phyloP scores from a whole-genome alignment of 768 basidiomycete species.

The Paxillus involutus region DNA sequence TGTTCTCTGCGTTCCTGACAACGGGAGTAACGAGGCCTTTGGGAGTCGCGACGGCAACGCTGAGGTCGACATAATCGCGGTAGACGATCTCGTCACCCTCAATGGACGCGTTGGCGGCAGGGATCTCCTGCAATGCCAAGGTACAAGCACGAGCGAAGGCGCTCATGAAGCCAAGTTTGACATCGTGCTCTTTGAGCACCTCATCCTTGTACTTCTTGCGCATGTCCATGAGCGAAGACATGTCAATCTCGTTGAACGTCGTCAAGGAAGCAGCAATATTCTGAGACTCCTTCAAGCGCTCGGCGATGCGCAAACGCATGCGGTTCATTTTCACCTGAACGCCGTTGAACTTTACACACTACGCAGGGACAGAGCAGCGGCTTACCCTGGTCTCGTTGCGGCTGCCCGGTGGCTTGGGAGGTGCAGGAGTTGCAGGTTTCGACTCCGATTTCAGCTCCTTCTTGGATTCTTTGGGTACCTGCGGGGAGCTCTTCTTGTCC shows the following conservation, averaged over 20 bases:
- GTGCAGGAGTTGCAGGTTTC: slow-evolving; percentile 29
- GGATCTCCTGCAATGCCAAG: slow-evolving; percentile 88
- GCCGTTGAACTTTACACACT: not conserved
- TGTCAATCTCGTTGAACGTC: slow-evolving; percentile 99
- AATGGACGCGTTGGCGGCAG: slow-evolving; percentile 90
- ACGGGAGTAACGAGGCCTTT: slow-evolving; percentile 98
- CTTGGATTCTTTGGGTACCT: slow-evolving; percentile 34
- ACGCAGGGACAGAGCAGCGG: slow-evolving; percentile 1
- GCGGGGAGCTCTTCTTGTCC: slow-evolving; percentile 26
- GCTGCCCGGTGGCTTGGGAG: slow-evolving; percentile 44
- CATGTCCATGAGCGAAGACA: slow-evolving; percentile 93
- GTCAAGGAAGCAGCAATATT: slow-evolving; percentile 95
- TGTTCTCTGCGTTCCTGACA: slow-evolving; percentile 82
- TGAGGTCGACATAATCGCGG: slow-evolving; percentile 88
- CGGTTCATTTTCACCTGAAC: slow-evolving; percentile 94
- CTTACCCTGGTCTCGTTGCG: slow-evolving; percentile 85
- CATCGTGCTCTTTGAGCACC: slow-evolving; percentile 85
- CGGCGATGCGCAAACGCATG: slow-evolving; percentile 96
- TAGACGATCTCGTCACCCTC: slow-evolving; percentile 95
- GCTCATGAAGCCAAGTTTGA: slow-evolving; percentile 98
- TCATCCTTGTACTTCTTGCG: slow-evolving; percentile 92
- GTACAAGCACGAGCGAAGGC: slow-evolving; percentile 89
- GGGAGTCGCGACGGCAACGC: slow-evolving; percentile 95
- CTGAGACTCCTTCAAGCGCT: slow-evolving; percentile 97
- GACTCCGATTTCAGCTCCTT: slow-evolving; percentile 29